These are phyloP conservation scores for Botrytis aclada DNA, from an alignment of 2,329 filamentous ascomycete species.

Conservation along the genomic window DNA sequence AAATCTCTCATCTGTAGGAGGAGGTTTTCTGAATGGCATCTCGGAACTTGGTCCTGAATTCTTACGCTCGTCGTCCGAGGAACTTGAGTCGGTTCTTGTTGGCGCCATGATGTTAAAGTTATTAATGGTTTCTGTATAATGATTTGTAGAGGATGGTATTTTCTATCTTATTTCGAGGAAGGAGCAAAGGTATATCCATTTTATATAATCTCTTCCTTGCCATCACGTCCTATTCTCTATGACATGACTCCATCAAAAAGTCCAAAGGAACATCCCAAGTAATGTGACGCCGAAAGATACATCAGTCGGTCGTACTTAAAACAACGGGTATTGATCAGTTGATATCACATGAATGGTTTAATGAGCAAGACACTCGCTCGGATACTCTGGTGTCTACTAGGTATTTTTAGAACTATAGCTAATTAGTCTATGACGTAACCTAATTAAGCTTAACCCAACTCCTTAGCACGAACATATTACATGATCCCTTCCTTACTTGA, in stretches of 20 bases:
- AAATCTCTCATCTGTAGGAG: not conserved
- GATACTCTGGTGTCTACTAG: not conserved
- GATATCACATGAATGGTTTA: not conserved
- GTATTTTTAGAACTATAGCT: not conserved
- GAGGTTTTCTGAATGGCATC: not conserved
- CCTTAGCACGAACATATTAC: not conserved
- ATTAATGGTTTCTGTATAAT: not conserved
- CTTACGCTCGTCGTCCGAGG: not conserved
- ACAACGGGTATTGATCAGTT: not conserved
- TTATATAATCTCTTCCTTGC: not conserved
- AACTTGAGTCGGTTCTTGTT: not conserved
- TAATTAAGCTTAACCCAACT: not conserved
- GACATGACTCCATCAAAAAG: not conserved
- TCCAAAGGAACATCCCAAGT: not conserved
- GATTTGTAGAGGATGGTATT: not conserved
- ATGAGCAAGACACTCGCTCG: not conserved
- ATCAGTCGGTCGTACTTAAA: not conserved
- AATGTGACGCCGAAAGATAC: not conserved
- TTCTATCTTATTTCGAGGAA: not conserved
- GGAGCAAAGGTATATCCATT: not conserved
- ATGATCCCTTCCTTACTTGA: not conserved
- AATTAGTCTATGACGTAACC: not conserved
- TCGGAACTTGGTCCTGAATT: not conserved
- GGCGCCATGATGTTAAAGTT: not conserved
- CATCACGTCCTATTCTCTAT: not conserved